Conservation (phyloP, 805 yeast species). For the Yamadazyma paraphyllophila region DNA sequence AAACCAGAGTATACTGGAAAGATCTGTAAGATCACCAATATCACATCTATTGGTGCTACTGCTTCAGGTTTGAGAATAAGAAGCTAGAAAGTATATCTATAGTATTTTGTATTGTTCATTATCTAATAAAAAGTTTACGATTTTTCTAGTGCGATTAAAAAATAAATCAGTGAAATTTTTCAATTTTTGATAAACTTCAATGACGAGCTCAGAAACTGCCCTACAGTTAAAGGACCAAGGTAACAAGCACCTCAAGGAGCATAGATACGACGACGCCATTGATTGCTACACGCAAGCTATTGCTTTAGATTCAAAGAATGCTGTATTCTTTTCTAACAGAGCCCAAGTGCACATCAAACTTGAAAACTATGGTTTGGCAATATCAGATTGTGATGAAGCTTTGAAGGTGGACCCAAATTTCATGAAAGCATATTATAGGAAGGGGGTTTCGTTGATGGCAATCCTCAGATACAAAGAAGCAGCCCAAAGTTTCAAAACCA, state of each 20-base stretch:
- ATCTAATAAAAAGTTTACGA: constrained; percentile 5
- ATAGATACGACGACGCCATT: constrained; percentile 64
- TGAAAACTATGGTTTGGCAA: constrained; percentile 84
- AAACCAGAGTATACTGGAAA: constrained; percentile 75
- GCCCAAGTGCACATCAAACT: constrained; percentile 86
- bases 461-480: constrained; percentile 75
- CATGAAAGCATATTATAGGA: constrained; percentile 79
- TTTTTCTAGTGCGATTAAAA: constrained; percentile 2
- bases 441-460: constrained; percentile 80
- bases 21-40: constrained; percentile 68
- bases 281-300: constrained; percentile 74
- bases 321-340: constrained; percentile 75
- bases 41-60: constrained; percentile 84
- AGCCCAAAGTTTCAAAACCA: constrained; percentile 60
- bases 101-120: constrained; percentile 5
- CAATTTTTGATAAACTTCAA: neutral
- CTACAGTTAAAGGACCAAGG: constrained; percentile 64
- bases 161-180: constrained; percentile 8
- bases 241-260: constrained; percentile 65
- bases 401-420: constrained; percentile 64
- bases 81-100: neutral
- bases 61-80: constrained; percentile 76
- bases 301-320: constrained; percentile 53
- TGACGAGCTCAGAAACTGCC: constrained; percentile 30
- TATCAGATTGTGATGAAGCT: constrained; percentile 73